Conservation (phyloP, 2,329 filamentous ascomycete species). For the Ophiostoma perfectum region DNA sequence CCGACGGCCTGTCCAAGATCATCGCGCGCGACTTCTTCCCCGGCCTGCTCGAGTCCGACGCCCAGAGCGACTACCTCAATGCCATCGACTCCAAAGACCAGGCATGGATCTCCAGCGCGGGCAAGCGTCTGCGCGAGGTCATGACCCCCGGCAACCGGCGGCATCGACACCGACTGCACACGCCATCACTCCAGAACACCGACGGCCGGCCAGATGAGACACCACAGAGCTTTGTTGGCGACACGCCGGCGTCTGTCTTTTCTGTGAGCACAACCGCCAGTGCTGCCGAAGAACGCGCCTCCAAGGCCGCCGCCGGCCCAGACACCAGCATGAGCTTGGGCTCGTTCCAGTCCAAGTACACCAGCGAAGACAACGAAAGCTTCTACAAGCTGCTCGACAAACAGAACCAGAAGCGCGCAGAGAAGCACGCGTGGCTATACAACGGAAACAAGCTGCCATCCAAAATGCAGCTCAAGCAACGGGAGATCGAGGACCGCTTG, state of each 20-base stretch:
- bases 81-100: slow-evolving; percentile 80
- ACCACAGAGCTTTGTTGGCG: slow-evolving; percentile 61
- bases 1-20: slow-evolving; percentile 82
- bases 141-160: slow-evolving; percentile 67
- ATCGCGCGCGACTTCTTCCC: slow-evolving; percentile 97
- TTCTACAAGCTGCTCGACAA: slow-evolving; percentile 90
- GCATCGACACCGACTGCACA: slow-evolving; percentile 15
- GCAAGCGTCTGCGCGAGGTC: slow-evolving; percentile 63
- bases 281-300: too few species aligned
- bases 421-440: slow-evolving; percentile 88
- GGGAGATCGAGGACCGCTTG: slow-evolving; percentile 53
- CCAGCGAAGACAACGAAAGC: slow-evolving; percentile 95
- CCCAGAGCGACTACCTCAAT: slow-evolving; percentile 86
- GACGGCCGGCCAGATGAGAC: slow-evolving; percentile 41
- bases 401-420: slow-evolving; percentile 76
- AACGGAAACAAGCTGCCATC: slow-evolving; percentile 77
- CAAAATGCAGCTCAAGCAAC: slow-evolving; percentile 69
- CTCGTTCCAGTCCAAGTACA: slow-evolving; percentile 87
- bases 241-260: slow-evolving; percentile 62
- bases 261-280: slow-evolving; percentile 17
- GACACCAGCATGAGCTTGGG: slow-evolving; percentile 76
- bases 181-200: not conserved
- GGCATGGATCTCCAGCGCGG: slow-evolving; percentile 79
- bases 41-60: slow-evolving; percentile 76
- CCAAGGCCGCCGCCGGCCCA: slow-evolving; percentile 34